Evolutionary conservation across 2,329 filamentous ascomycete species (phyloP).

Genomic region (Balansia obtecta): DNA sequence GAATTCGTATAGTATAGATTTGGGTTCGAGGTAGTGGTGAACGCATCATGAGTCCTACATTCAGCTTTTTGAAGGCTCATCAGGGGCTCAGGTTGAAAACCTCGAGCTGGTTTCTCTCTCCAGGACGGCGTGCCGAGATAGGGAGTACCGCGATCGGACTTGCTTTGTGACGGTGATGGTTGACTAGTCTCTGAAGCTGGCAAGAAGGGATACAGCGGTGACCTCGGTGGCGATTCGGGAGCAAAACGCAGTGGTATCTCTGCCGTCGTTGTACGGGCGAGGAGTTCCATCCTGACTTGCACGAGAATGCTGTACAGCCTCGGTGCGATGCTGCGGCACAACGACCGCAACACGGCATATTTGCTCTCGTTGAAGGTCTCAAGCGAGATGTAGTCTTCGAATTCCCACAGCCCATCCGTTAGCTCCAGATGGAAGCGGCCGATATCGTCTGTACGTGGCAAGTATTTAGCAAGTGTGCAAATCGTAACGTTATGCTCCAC

Average conservation of each 20-base stretch:
- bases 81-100: neutral
- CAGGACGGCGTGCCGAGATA: neutral
- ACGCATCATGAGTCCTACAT: neutral
- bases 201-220: neutral
- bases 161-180: neutral
- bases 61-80: neutral
- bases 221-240: constrained; percentile 8
- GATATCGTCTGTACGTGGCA: constrained; percentile 31
- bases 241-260: constrained; percentile 7
- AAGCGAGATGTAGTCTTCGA: constrained; percentile 39
- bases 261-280: constrained; percentile 13
- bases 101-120: neutral
- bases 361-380: constrained; percentile 37
- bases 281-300: constrained; percentile 37
- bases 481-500: constrained; percentile 5
- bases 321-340: constrained; percentile 36
- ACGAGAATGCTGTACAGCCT: constrained; percentile 37
- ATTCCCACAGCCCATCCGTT: constrained; percentile 40
- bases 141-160: neutral
- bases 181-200: constrained; percentile 1
- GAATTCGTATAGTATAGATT: constrained; percentile 1
- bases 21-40: neutral
- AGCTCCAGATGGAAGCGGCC: constrained; percentile 33
- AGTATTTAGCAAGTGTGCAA: neutral
- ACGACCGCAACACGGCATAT: constrained; percentile 33